Evolutionary conservation across 495 filamentous ascomycete species (phyloP), one percentile per base, ranked within the genome.

Genomic region (Patellaria atrata): DNA sequence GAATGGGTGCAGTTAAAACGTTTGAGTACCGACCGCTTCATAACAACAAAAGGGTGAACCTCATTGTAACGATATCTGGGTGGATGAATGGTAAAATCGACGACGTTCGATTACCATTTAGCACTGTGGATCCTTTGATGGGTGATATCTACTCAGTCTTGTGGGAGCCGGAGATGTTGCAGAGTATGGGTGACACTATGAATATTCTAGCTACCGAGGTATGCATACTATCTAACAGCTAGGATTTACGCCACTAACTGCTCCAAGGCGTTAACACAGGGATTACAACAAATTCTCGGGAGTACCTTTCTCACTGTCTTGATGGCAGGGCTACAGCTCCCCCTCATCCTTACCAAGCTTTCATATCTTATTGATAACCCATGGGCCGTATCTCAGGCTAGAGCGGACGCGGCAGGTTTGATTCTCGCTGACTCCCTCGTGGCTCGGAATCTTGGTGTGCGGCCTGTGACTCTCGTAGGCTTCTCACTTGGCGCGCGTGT

Each of bases 11-110:
- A 8, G 91, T 99, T 16, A 77, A 74, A 48, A 96, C 87, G 0
- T 99, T 99, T 50, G 89, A 99, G 58, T 99, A 94, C 50, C 70
- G 87, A 25, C 89, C 89, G 19, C 57, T 99, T 29, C 83, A 96
- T 58, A 96, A 99, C 59, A 94, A 94, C 55, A 96, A 99, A 57
- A 68, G 85, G 40, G 79, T 94, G 24, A 96, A 96, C 48, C 64
- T 99, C 17, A 96, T 99, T 45, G 75, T 99, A 28, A 94, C 91
- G 1, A 71, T 99, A 18, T 80, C 87, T 4, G 89, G 89, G 8
- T 99, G 89, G 89, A 92, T 99, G 85, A 94, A 80, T 26, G 87
- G 89, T 37, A 94, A 91, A 53, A 75, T 91, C 24, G 89, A 99
- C 56, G 89, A 99, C 56, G 85, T 96, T 24, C 79, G 89, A 37